Evolutionary conservation across 2,329 filamentous ascomycete species (phyloP).

Genomic region (Colletotrichum godetiae): DNA sequence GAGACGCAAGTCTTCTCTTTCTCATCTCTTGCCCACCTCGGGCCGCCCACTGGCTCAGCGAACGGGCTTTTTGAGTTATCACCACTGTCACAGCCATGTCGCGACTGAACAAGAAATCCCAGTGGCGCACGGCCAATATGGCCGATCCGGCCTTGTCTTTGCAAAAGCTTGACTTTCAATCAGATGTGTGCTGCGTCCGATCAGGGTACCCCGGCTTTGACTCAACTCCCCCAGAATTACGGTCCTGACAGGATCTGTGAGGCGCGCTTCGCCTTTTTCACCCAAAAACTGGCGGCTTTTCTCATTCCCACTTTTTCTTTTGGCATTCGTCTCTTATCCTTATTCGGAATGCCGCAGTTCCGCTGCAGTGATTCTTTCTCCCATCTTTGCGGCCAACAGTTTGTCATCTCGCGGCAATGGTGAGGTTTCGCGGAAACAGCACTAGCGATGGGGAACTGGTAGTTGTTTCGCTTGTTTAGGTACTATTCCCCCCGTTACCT

Average conservation of each 20-base stretch:
- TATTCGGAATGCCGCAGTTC: neutral
- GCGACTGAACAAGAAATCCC: slow-evolving; percentile 11
- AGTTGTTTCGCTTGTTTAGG: neutral
- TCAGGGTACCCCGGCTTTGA: neutral
- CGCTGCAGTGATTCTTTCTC: slow-evolving; percentile 4
- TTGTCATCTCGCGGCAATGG: neutral
- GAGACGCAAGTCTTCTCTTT: neutral
- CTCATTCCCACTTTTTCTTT: neutral
- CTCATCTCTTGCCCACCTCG: neutral
- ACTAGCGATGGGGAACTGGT: neutral
- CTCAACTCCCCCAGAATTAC: neutral
- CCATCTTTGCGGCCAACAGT: neutral
- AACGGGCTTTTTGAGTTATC: slow-evolving; percentile 21
- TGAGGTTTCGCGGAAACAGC: neutral
- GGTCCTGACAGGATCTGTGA: neutral
- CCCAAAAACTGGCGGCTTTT: slow-evolving; percentile 7
- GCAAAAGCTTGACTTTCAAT: neutral
- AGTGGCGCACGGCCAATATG: slow-evolving; percentile 11
- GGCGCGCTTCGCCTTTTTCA: neutral
- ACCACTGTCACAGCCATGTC: slow-evolving; percentile 34
- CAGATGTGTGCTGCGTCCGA: neutral
- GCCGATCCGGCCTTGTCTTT: neutral
- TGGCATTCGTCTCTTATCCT: slow-evolving; percentile 8
- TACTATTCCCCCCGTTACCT: neutral
- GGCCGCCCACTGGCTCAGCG: neutral